Evolutionary conservation across 371 early-diverging fungal species (phyloP).

Genomic region (Mortierella sp.): DNA sequence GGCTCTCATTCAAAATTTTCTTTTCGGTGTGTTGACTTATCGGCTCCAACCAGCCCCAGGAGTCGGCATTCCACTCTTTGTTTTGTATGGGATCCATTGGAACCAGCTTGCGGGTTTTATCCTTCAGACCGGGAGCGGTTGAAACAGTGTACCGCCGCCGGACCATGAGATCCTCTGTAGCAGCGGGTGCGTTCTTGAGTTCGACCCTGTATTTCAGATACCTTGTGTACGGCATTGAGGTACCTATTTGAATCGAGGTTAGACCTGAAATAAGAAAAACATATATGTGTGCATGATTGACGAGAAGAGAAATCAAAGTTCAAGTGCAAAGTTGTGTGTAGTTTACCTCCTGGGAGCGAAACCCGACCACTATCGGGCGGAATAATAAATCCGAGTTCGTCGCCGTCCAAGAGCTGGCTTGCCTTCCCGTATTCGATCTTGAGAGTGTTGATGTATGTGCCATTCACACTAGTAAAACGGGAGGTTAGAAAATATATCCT

Average conservation of each 20-base stretch:
- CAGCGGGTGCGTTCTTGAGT: neutral
- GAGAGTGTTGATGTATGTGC: slow-evolving; percentile 26
- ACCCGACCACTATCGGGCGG: slow-evolving; percentile 15
- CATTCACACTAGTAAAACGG: slow-evolving; percentile 11
- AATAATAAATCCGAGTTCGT: slow-evolving; percentile 23
- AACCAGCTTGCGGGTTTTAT: too few species aligned
- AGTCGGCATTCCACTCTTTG: too few species aligned
- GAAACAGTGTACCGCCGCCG: slow-evolving; percentile 4
- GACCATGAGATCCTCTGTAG: neutral
- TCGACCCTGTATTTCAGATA: neutral
- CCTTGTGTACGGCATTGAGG: neutral
- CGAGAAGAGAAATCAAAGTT: neutral
- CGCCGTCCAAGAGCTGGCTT: slow-evolving; percentile 24
- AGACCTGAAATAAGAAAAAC: neutral
- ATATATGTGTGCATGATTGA: neutral
- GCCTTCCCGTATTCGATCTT: slow-evolving; percentile 12
- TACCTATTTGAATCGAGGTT: neutral
- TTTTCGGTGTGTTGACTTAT: too few species aligned
- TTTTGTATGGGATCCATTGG: neutral
- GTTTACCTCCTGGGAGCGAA: neutral
- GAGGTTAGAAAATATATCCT: too few species aligned
- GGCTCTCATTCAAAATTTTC: too few species aligned
- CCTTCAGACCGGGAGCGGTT: too few species aligned
- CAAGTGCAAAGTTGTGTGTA: neutral
- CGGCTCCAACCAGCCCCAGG: too few species aligned